A percentile compares a stretch with the other conserved stretches of the same genome.
These are phyloP conservation scores for Candida ortonii DNA, from an alignment of 805 yeast genomes.

Conservation along the genomic window DNA sequence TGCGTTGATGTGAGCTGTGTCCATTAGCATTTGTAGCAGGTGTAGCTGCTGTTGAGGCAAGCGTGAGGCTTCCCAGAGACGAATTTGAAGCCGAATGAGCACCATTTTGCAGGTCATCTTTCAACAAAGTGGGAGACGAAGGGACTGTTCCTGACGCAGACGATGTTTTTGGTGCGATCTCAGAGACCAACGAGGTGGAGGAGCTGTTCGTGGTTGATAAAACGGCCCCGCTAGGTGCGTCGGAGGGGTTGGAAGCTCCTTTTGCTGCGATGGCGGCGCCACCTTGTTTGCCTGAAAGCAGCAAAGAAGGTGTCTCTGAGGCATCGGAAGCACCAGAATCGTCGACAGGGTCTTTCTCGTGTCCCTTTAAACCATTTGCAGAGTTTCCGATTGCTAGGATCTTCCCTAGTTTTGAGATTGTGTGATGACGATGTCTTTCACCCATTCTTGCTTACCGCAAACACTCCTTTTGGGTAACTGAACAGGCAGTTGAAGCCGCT, in stretches of 20 bases:
- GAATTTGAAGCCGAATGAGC: slow-evolving; percentile 8
- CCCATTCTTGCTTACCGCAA: no score
- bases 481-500: no score
- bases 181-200: slow-evolving; percentile 11
- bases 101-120: slow-evolving; percentile 1
- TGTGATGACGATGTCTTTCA: slow-evolving; percentile 20
- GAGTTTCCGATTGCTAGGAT: slow-evolving; percentile 19
- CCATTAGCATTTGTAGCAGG: background rate
- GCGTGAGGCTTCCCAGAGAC: slow-evolving; percentile 9
- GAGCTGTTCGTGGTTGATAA: slow-evolving; percentile 13
- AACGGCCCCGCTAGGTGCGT: slow-evolving; percentile 1
- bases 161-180: slow-evolving; percentile 1
- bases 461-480: no score
- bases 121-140: slow-evolving; percentile 9
- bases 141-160: slow-evolving; percentile 3
- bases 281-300: slow-evolving; percentile 7
- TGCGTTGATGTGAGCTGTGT: background rate
- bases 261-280: slow-evolving; percentile 1
- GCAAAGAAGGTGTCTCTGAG: background rate
- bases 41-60: slow-evolving; percentile 1
- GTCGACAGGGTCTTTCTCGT: background rate
- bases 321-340: background rate
- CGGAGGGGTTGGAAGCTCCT: background rate
- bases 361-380: background rate
- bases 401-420: slow-evolving; percentile 25